Conservation (phyloP, 176 grass and related monocot genomes). For the Oryza officinalis region DNA sequence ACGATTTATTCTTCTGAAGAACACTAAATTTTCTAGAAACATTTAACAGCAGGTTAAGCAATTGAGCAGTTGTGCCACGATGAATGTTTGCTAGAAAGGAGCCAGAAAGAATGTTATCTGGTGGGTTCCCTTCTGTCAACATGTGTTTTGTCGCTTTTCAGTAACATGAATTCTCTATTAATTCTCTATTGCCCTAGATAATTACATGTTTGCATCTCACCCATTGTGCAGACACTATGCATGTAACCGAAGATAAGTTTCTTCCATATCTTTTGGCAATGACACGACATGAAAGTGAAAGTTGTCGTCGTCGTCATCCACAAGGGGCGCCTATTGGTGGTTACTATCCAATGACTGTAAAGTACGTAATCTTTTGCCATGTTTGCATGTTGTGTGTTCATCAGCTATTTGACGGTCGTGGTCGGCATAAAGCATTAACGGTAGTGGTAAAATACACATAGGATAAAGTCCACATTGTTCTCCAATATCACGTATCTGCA, state of each 20-base stretch:
- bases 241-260: background rate
- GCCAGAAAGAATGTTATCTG: background rate
- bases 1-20: background rate
- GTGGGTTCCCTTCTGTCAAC: background rate
- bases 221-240: background rate
- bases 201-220: background rate
- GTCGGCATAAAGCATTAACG: conserved; percentile 17
- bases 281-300: conserved; percentile 11
- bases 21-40: background rate
- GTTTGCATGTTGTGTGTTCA: background rate
- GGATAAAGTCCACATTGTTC: conserved; percentile 15
- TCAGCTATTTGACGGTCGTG: background rate
- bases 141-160: background rate
- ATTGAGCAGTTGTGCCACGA: too few relatives aligned
- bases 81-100: background rate
- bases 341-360: background rate
- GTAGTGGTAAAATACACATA: background rate
- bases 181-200: background rate
- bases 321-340: background rate
- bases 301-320: background rate
- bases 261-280: background rate
- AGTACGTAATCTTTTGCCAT: background rate
- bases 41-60: background rate
- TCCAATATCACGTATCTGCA: background rate
- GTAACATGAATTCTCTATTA: background rate